Evolutionary conservation across 495 filamentous ascomycete genomes (phyloP), one percentile per base, ranked within the genome.

Genomic region (Penicillium daleae): DNA sequence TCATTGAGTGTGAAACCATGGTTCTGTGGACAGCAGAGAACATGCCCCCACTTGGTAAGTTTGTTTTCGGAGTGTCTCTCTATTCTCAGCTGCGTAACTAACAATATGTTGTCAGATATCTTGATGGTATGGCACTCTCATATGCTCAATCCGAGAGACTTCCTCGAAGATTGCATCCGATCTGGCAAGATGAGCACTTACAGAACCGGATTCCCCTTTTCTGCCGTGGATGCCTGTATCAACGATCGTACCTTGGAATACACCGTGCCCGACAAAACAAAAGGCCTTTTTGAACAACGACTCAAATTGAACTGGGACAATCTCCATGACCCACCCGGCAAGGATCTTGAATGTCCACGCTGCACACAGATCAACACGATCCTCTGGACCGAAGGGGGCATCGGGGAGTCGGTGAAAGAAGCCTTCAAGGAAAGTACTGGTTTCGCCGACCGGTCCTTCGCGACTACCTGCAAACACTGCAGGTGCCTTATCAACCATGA

Each of bases 121-220:
- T 73, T 96, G 46, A 92, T 96, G 90, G 91, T 96, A 0, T 93
- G 90, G 90, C 92, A 96, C 73, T 78, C 90, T 4, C 91, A 91
- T 67, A 87, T 91, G 85, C 83, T 96, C 6, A 95, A 93, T 62
- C 92, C 92, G 3, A 78, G 89, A 42, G 76, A 78, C 55, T 96
- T 87, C 66, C 81, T 92, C 3, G 92, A 96, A 65, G 92, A 96
- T 66, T 88, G 87, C 64, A 76, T 93, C 55, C 80, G 90, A 10
- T 80, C 80, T 44, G 86, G 85, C 2, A 74, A 85, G 31, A 76
- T 82, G 56, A 72, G 76, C 8, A 75, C 92, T 29, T 92, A 90
- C 86, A 73, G 64, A 22, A 83, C 83, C 0, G 86, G 87, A 4
- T 85, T 96, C 57, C 92, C 91, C 3, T 95, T 90, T 87, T 65